Evolutionary conservation across 2,329 filamentous ascomycete species (phyloP).

Genomic region (Colletotrichum salicis): DNA sequence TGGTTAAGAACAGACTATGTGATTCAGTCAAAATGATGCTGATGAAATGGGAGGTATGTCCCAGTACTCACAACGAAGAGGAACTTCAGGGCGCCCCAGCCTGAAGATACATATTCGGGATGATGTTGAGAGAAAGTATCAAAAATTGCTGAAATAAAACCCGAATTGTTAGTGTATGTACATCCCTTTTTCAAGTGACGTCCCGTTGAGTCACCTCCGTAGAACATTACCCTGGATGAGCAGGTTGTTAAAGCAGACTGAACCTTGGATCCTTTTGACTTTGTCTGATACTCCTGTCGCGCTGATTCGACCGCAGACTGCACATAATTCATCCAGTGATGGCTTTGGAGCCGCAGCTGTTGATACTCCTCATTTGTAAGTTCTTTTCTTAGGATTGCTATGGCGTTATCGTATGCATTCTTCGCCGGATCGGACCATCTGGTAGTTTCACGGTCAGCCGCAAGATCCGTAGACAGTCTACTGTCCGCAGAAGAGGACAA

Average conservation of each 20-base stretch:
- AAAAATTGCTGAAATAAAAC: neutral
- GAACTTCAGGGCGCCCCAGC: conserved; percentile 12
- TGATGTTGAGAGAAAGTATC: conserved; percentile 12
- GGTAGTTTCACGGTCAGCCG: too few species aligned
- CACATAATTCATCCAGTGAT: neutral
- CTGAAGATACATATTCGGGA: conserved; percentile 5
- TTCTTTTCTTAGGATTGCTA: neutral
- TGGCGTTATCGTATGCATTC: neutral
- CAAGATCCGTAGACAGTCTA: neutral
- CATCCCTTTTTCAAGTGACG: neutral
- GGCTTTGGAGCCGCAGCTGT: neutral
- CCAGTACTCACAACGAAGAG: neutral
- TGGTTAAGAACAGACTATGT: conserved; percentile 7
- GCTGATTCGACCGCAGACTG: neutral
- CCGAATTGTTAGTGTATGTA: neutral
- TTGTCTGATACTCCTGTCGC: neutral
- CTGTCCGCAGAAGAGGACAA: neutral
- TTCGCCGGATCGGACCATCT: conserved; percentile 14
- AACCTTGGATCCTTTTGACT: neutral
- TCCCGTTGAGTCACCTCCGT: neutral
- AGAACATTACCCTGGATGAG: conserved; percentile 12
- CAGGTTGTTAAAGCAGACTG: neutral
- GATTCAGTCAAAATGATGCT: neutral
- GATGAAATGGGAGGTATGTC: accelerated
- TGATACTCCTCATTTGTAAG: neutral